Conservation (phyloP, 1,284 basidiomycete species). For the Ceratobasidium papillatum region DNA sequence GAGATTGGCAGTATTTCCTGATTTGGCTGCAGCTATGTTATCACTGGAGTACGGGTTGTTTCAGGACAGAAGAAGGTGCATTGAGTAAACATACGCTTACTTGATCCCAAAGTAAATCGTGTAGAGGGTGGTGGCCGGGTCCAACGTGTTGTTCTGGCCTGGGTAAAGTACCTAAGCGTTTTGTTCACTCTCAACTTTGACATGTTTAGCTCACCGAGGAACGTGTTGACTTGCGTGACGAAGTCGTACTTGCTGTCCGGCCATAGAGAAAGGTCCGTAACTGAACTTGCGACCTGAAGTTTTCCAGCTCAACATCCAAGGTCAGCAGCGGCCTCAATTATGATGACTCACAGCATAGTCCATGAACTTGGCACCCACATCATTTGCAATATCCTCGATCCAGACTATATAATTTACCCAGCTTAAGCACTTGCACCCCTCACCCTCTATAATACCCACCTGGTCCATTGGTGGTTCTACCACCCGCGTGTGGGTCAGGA, state of each 20-base stretch:
- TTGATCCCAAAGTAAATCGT: conserved; percentile 53
- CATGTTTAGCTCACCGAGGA: not conserved
- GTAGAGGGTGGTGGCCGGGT: conserved; percentile 54
- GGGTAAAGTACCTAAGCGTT: not conserved
- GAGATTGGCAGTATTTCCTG: conserved; percentile 50
- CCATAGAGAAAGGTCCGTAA: conserved; percentile 54
- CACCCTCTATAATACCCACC: not conserved
- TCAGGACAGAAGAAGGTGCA: not conserved
- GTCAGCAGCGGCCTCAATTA: not conserved
- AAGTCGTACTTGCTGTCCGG: conserved; percentile 50
- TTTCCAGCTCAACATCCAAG: too few relatives aligned
- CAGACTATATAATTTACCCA: conserved; percentile 48
- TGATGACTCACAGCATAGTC: conserved; percentile 56
- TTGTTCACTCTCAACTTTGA: conserved; percentile 21
- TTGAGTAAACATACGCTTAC: not conserved
- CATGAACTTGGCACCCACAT: conserved; percentile 53
- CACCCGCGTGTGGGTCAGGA: conserved; percentile 51
- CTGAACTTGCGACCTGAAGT: conserved; percentile 51
- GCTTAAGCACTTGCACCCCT: not conserved
- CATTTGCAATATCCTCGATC: conserved; percentile 54
- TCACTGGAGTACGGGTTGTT: conserved; percentile 38
- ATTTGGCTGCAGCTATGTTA: conserved; percentile 48
- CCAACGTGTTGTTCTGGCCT: conserved; percentile 51
- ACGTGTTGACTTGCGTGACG: conserved; percentile 49
- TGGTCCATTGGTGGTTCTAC: conserved; percentile 53